Evolutionary conservation across 345 rosid genomes (phyloP).

Genomic region (Anastatica hierochuntica): DNA sequence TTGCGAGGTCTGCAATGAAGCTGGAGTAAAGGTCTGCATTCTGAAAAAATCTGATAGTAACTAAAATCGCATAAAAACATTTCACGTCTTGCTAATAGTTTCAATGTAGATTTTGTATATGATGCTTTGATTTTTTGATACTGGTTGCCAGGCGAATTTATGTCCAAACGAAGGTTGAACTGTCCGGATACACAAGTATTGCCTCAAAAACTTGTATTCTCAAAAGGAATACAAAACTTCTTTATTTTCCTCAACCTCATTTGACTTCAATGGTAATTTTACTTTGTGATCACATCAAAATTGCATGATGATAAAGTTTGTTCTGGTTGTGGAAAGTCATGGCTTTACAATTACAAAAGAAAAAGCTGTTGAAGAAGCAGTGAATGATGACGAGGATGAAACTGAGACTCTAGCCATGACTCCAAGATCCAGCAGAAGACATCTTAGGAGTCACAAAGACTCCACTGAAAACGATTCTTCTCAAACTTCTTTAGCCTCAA

Average conservation of each 20-base stretch:
- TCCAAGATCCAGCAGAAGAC: slow-evolving; percentile 34
- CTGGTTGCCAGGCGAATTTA: slow-evolving; percentile 76
- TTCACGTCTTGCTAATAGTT: no score
- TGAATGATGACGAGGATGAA: slow-evolving; percentile 35
- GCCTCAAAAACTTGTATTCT: slow-evolving; percentile 49
- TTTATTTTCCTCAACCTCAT: not conserved
- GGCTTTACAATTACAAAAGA: slow-evolving; percentile 36
- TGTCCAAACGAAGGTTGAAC: slow-evolving; percentile 60
- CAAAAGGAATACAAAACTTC: slow-evolving; percentile 33
- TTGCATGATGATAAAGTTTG: slow-evolving; percentile 51
- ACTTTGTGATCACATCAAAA: not conserved
- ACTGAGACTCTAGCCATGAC: slow-evolving; percentile 21
- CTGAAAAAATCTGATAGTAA: not conserved
- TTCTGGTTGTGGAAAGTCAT: slow-evolving; percentile 50
- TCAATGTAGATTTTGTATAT: not conserved
- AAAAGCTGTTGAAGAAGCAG: slow-evolving; percentile 42
- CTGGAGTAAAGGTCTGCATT: slow-evolving; percentile 65
- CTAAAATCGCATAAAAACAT: not conserved
- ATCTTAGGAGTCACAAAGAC: slow-evolving; percentile 22
- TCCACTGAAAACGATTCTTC: slow-evolving; percentile 24
- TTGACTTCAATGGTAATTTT: not conserved
- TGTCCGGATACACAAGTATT: slow-evolving; percentile 65
- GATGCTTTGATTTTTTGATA: no score
- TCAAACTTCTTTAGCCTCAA: slow-evolving; percentile 29
- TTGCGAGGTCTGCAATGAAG: slow-evolving; percentile 89